Conservation (phyloP, 192 early-diverging fungal genomes). For the Gaertneriomyces sp. region DNA sequence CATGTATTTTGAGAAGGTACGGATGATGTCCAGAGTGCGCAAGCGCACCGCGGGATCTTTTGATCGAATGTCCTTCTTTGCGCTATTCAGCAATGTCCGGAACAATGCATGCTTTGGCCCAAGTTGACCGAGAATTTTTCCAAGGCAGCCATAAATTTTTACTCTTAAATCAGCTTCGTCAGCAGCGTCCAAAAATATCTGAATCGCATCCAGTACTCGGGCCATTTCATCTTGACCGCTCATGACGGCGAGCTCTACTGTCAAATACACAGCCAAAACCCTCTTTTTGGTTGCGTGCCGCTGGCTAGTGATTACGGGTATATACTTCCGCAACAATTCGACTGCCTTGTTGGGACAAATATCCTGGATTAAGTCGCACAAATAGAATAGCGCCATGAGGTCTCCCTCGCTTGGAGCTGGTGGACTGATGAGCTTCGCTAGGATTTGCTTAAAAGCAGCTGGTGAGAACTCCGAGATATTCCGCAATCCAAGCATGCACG, state of each 20-base stretch:
- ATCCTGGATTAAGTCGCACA: constrained; percentile 43
- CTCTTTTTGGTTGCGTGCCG: constrained; percentile 41
- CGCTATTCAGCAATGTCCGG: constrained; percentile 39
- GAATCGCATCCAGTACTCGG: constrained; percentile 45
- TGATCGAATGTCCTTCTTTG: constrained; percentile 45
- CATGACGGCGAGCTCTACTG: constrained; percentile 45
- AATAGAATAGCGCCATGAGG: constrained; percentile 49
- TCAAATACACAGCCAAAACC: constrained; percentile 42
- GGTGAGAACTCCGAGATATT: constrained; percentile 52
- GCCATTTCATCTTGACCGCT: constrained; percentile 47
- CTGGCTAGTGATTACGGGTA: constrained; percentile 44
- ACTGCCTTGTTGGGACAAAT: constrained; percentile 44
- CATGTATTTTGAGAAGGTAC: constrained; percentile 44
- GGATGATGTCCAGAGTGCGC: constrained; percentile 38
- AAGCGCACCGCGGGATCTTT: constrained; percentile 39
- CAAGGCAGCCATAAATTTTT: constrained; percentile 44
- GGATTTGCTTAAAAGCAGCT: constrained; percentile 46
- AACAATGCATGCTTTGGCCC: constrained; percentile 51
- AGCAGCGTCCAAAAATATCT: constrained; percentile 40
- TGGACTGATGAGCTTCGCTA: constrained; percentile 36
- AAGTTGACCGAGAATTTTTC: constrained; percentile 34
- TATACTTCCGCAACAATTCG: constrained; percentile 40
- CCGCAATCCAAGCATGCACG: constrained; percentile 44
- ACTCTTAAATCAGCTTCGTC: constrained; percentile 31
- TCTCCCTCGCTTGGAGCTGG: constrained; percentile 48